Base-by-base conservation (phyloP, 2,329 filamentous ascomycete genomes). In the Fusarium proliferatum region DNA sequence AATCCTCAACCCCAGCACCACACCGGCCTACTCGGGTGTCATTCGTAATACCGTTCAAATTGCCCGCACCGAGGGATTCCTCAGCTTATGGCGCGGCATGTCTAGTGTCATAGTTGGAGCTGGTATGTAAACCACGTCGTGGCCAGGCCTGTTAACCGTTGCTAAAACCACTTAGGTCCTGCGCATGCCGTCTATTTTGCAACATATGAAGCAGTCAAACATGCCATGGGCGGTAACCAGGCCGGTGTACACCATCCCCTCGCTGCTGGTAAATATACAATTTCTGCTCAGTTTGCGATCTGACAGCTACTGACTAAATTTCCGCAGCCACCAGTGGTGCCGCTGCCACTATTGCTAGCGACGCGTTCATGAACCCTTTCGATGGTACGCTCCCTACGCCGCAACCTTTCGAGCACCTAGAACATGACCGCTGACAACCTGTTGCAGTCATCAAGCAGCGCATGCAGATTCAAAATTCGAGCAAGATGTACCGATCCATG, bases 341-440 rank as follows among this genome's bases (percentile, higher is more conserved):
- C 69, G 94, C 94, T 78, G 96, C 96, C 74, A 98, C 96, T 12
- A 98, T 98, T 81, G 94, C 96, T 41, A 98, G 95, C 82, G 96
- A 99, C 86, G 96, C 96, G 61, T 90, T 99, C 75, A 99, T 99
- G 96, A 99, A 98, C 81, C 96, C 96, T 28, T 99, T 99, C 82
- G 96, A 99, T 85, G 95, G 95, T 97, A 88, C 79, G 90, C 42
- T 36, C 33, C 41, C 21, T 51, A 88, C 79, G 89, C 23, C 33
- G 13, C 33, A 56, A 34, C 57, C 57, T 42, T 42, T 26, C 49
- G 26, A n/a, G 52, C 39, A 26, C 19, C 11, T 9, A 30, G 26
- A 33, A 45, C 13, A 16, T 21, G 13, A 45, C n/a, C 33, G 45
- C 64, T 77, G 48, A 72, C 46, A 36, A 30, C n/a, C 7, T 30